Conservation (phyloP, 805 yeast species). For the Nakazawaea laoshanensis region DNA sequence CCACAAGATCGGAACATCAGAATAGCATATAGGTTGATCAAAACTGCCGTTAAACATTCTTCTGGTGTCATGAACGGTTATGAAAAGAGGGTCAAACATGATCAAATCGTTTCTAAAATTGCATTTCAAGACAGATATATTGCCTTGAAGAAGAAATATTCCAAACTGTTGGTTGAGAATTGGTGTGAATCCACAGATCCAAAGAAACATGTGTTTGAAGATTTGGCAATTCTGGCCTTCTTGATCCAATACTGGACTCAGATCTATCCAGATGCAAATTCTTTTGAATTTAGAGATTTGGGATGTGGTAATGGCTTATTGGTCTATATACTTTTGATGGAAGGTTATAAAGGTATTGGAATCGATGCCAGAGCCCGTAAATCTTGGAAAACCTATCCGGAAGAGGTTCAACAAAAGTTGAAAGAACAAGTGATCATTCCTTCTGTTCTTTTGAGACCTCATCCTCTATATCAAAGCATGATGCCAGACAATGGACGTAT, state of each 20-base stretch:
- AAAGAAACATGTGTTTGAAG: conserved; percentile 92
- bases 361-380: conserved; percentile 86
- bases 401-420: conserved; percentile 45
- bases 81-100: conserved; percentile 83
- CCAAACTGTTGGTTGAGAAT: conserved; percentile 59
- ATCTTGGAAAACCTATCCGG: conserved; percentile 76
- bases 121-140: conserved; percentile 79
- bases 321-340: conserved; percentile 64
- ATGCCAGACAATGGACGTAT: conserved; percentile 61
- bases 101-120: conserved; percentile 73
- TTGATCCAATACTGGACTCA: conserved; percentile 77
- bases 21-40: conserved; percentile 71
- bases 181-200: conserved; percentile 98
- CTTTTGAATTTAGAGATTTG: conserved; percentile 72
- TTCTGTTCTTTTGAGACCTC: conserved; percentile 57
- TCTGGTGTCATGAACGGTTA: conserved; percentile 79
- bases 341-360: conserved; percentile 79
- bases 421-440: conserved; percentile 84
- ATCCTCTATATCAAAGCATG: conserved; percentile 46
- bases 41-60: conserved; percentile 79
- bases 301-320: conserved; percentile 95
- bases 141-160: conserved; percentile 72
- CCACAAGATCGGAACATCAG: conserved; percentile 60
- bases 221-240: conserved; percentile 91
- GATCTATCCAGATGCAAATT: conserved; percentile 27